Evolutionary conservation across 441 rosid genomes (phyloP).

Genomic region (Metrosideros polymorpha): DNA sequence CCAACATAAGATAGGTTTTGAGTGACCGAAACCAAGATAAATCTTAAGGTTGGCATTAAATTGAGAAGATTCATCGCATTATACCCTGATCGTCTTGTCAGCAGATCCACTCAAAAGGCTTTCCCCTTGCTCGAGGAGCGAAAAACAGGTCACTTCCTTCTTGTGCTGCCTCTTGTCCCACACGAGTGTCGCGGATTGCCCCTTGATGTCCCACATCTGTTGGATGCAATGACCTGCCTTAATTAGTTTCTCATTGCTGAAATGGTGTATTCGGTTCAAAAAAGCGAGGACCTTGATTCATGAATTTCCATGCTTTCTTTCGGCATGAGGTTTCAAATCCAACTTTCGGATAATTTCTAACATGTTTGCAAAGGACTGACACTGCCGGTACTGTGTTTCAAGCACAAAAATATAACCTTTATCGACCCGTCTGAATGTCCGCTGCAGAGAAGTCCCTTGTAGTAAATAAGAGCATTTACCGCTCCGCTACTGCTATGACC

Average conservation of each 20-base stretch:
- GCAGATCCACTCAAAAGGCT: constrained; percentile 78
- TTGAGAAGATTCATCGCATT: neutral
- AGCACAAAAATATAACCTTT: constrained; percentile 27
- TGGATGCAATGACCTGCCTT: neutral
- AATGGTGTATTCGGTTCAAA: neutral
- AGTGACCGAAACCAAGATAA: neutral
- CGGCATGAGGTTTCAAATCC: neutral
- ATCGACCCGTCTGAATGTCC: constrained; percentile 88
- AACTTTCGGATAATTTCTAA: neutral
- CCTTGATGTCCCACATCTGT: constrained; percentile 69
- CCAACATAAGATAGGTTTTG: neutral
- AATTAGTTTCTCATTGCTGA: neutral
- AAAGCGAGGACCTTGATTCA: neutral
- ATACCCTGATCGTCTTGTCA: constrained; percentile 74
- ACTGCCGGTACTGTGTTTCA: neutral
- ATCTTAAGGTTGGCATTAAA: neutral
- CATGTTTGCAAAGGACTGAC: neutral
- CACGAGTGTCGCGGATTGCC: constrained; percentile 46
- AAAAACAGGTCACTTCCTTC: constrained; percentile 70
- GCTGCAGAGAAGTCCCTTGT: constrained; percentile 77
- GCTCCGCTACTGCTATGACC: constrained; percentile 56
- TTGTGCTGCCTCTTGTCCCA: constrained; percentile 76
- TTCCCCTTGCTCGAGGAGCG: constrained; percentile 68
- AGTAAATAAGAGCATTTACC: constrained; percentile 77
- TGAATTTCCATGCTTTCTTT: neutral